Base-by-base conservation (phyloP, 2,329 filamentous ascomycete genomes). In the Aureobasidium sp. region DNA sequence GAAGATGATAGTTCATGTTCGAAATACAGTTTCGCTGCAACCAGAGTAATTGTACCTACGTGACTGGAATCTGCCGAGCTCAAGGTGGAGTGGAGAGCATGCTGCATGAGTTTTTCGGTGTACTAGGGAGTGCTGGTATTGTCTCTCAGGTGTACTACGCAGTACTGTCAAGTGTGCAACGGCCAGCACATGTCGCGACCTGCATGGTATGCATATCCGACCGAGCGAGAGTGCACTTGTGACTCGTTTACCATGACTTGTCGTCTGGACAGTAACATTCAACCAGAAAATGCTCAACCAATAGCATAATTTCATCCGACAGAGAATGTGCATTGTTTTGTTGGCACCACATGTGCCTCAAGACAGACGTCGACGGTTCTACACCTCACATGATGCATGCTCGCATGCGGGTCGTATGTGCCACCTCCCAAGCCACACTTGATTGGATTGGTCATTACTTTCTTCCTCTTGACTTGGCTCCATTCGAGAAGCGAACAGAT, bases 311-410 rank as follows among this genome's bases (percentile, higher is more conserved):
- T 29, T 13, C 7, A 6, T 23, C 8, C 1, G 17, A 23, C 15
- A 27, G 23, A 60, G 27, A 13, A 29, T 31, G 23, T 49, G 40
- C 58, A 38, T 37, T 53, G 58, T 50, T 60, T 54, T 47, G 58
- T 23, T 60, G 58, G 47, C 58, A 60, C 58, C 58, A 60, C 58
- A 53, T 38, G 38, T 51, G 47, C 46, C 23, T 33, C 11, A 23
- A 43, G 33, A 19, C 42, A 51, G 40, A 45, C 23, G 40, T 37
- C 29, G 40, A 27, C 40, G 53, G 29, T 25, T 43, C 45, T 40
- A 37, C 19, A 21, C 29, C 58, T 60, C 58, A 60, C 58, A 60
- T 60, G 58, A 60, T 29, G 47, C 58, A 43, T 23, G 25, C 38
- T 40, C 35, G 27, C 27, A 54, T 60, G 58, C 58, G 40, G 37